Base-by-base conservation (phyloP, 495 filamentous ascomycete species). In the Penicillium dipodomyicola region DNA sequence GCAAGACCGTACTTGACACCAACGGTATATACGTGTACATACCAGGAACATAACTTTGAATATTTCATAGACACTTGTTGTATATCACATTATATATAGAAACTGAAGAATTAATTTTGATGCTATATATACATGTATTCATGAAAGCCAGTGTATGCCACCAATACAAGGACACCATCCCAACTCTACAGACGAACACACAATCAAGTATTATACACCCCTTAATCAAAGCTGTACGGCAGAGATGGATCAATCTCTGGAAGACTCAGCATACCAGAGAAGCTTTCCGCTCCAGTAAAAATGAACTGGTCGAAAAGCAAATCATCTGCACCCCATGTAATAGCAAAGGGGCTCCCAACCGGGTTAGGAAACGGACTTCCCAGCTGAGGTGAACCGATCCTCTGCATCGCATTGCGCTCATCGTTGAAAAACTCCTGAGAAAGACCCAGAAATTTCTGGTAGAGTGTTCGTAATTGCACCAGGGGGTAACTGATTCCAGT, bases 401-500 rank as follows among this genome's bases (percentile, higher is more conserved):
- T 15, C 8, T 53, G 51, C 29, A 44, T 20, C 22, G 20, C 22
- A 14, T 33, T 32, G 1, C 40, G 15, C 10, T 53, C 51, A n/a
- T 43, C 27, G 27, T 41, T 14, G 37, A 58, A 49, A n/a, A 58
- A 54, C 3, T 39, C 30, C 48, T 43, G 51, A 15, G 63, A 51
- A 23, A 61, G 48, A 5, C 48, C 19, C 8, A 63, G 40, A 5
- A 66, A 61, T 23, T 66, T 52, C 35, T 52, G 40, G 42, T 61
- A 58, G 3, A 66, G 55, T 1, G 39, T 51, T 23, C 58, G 60
- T 25, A 66, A 46, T 12, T 52, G 40, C 0, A 53, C 47, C 20
- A 66, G 53, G 15, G 58, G 54, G 1, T 52, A 45, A 32, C 64
- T 66, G 30, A 56, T 44, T 29, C 57, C 60, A 5, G 45, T 51